These are phyloP conservation scores for Elymus sibiricus DNA, from an alignment of 176 grass and related monocot genomes.

Conservation along the genomic window DNA sequence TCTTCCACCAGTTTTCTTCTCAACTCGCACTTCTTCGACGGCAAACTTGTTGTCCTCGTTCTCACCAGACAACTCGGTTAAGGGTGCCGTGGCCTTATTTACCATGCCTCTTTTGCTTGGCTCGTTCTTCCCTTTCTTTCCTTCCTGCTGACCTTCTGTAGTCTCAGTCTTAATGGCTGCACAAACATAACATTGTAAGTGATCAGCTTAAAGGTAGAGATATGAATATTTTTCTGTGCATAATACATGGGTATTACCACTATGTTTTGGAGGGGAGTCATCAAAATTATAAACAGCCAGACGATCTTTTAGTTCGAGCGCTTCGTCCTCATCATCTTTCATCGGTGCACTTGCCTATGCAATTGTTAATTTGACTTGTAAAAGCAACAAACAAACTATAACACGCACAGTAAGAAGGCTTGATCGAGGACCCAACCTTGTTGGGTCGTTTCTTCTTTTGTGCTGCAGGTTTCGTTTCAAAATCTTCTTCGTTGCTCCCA, in stretches of 20 bases:
- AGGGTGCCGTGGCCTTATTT: conserved; percentile 5
- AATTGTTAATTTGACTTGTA: not conserved
- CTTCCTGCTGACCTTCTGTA: not conserved
- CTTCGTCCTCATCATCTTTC: conserved; percentile 38
- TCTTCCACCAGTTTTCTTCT: conserved; percentile 45
- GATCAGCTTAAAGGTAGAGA: not conserved
- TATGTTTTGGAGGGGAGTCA: conserved; percentile 30
- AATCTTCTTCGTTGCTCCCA: conserved; percentile 45
- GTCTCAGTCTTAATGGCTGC: conserved; percentile 37
- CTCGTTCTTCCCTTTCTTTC: conserved; percentile 6
- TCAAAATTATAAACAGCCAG: conserved; percentile 37
- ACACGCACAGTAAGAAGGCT: not conserved
- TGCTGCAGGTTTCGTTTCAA: not conserved
- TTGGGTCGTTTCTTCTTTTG: conserved; percentile 27
- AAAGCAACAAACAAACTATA: not conserved
- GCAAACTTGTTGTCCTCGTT: too few relatives aligned
- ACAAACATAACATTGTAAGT: conserved; percentile 10
- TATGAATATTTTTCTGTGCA: not conserved
- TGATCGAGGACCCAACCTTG: not conserved
- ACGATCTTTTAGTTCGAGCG: conserved; percentile 36
- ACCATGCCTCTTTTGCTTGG: conserved; percentile 32
- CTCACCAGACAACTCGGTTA: too few relatives aligned
- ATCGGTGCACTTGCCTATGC: conserved; percentile 27
- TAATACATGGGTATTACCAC: conserved; percentile 16
- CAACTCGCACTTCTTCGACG: too few relatives aligned